Evolutionary conservation across 2,329 filamentous ascomycete genomes (phyloP), one percentile per base, ranked within the genome.

Genomic region (Fusarium udum): DNA sequence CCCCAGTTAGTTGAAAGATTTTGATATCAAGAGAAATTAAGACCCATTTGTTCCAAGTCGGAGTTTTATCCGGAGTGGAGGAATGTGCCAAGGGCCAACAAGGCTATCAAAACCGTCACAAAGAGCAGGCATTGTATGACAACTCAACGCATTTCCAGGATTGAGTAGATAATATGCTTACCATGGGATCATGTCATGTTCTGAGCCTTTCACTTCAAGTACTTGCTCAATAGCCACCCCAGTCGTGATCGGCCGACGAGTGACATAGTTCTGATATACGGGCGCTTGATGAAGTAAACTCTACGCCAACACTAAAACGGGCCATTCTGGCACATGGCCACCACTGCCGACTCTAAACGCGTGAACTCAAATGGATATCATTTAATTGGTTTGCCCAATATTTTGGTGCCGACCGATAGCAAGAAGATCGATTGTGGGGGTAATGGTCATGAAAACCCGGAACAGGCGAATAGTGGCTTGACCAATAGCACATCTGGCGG

Each of bases 11-110:
- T 56, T 24, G 36, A 42, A 60, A 28, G 26, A 24, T 46, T 46
- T 16, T 51, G 24, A 28, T 36, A 52, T 46, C 28, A 32, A 39
- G 15, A 28, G 48, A 70, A 39, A 70, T 66, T 71, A 61, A 37
- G 61, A 56, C 55, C 67, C 60, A 42, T 56, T 56, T 18, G 51
- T 55, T 37, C 26, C 15, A 20, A 64, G 36, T n/a, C 28, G 36
- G 32, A 49, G 12, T 40, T 32, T 48, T 46, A 18, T 32, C 43
- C 53, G 31, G 31, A 32, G 42, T 32, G 37, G 42, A 61, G 56
- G 59, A 73, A 68, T 64, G 71, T 53, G 71, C 36, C 63, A 74
- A 74, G 71, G 28, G 40, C 22, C 32, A 46, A 57, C 28, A 37
- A 42, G 56, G 31, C 42, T 49, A 24, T 70, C 10, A 31, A 42